phyloP scores from a whole-genome alignment of 192 early-diverging fungal species.

The Backusella circina region DNA sequence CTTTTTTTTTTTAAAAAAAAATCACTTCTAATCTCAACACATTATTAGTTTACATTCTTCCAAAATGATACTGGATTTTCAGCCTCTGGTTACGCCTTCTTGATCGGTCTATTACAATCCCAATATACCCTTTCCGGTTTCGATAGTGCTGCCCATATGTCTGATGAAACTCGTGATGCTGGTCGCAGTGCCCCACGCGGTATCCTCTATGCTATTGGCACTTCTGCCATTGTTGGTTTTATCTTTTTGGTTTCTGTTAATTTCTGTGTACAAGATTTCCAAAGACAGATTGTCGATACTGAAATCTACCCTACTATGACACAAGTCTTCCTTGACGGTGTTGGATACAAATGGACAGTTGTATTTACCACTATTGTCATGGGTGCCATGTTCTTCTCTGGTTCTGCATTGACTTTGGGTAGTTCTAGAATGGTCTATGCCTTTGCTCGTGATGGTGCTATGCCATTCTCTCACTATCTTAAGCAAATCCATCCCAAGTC shows the following conservation, averaged over 20 bases:
- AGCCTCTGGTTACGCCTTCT: conserved; percentile 44
- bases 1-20: too few relatives aligned
- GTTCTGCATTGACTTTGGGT: conserved; percentile 40
- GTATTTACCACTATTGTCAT: conserved; percentile 42
- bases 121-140: conserved; percentile 56
- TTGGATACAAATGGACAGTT: conserved; percentile 41
- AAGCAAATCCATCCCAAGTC: conserved; percentile 34
- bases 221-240: conserved; percentile 38
- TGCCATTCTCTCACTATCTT: conserved; percentile 36
- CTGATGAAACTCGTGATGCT: conserved; percentile 48
- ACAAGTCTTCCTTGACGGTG: conserved; percentile 42
- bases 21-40: too few relatives aligned
- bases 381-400: conserved; percentile 49
- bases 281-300: conserved; percentile 35
- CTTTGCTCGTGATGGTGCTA: conserved; percentile 47
- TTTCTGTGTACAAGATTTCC: conserved; percentile 42
- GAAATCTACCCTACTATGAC: conserved; percentile 27
- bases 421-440: conserved; percentile 52
- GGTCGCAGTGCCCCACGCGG: conserved; percentile 38
- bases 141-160: conserved; percentile 40
- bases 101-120: conserved; percentile 49
- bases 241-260: conserved; percentile 42
- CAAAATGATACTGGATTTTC: conserved; percentile 49
- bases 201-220: conserved; percentile 40
- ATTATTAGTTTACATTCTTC: conserved; percentile 43